phyloP scores from a whole-genome alignment of 2,329 filamentous ascomycete species.

The Byssoonygena ceratinophila region DNA sequence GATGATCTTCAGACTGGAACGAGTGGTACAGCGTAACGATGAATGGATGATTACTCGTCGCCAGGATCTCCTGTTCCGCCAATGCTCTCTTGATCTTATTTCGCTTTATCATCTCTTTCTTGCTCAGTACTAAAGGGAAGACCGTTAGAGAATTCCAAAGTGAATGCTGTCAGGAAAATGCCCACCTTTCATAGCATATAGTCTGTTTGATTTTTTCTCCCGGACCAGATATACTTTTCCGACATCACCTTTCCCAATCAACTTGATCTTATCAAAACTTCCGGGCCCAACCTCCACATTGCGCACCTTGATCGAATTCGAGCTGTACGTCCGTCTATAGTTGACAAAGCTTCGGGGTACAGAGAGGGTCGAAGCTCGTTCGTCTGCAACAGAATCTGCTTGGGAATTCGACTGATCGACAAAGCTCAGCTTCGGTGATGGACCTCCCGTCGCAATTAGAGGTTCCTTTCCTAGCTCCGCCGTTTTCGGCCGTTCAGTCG shows the following conservation, averaged over 20 bases:
- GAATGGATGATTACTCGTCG: conserved; percentile 97
- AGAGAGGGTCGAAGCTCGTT: conserved; percentile 13
- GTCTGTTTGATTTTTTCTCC: conserved; percentile 89
- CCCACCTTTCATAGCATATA: conserved; percentile 97
- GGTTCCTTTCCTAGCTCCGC: conserved; percentile 80
- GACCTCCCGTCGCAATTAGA: conserved; percentile 49
- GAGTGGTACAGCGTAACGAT: conserved; percentile 98
- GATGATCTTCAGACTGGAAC: conserved; percentile 96
- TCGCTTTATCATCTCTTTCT: conserved; percentile 99
- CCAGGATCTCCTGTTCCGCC: conserved; percentile 94
- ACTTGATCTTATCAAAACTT: conserved; percentile 98
- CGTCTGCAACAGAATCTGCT: conserved; percentile 25
- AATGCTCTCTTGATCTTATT: conserved; percentile 99
- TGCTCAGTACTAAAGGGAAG: conserved; percentile 67
- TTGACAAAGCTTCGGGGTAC: conserved; percentile 49
- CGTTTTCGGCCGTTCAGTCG: conserved; percentile 63
- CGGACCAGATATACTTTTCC: conserved; percentile 96
- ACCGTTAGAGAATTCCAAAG: conserved; percentile 5
- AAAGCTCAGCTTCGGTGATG: conserved; percentile 45
- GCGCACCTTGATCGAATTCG: conserved; percentile 96
- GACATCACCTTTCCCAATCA: conserved; percentile 97
- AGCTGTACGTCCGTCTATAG: conserved; percentile 93
- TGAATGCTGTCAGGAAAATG: neutral
- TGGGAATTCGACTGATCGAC: conserved; percentile 35
- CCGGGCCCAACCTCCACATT: conserved; percentile 91